These are phyloP conservation scores for Flagelloscypha sp. DNA, from an alignment of 768 basidiomycete species.

Conservation along the genomic window DNA sequence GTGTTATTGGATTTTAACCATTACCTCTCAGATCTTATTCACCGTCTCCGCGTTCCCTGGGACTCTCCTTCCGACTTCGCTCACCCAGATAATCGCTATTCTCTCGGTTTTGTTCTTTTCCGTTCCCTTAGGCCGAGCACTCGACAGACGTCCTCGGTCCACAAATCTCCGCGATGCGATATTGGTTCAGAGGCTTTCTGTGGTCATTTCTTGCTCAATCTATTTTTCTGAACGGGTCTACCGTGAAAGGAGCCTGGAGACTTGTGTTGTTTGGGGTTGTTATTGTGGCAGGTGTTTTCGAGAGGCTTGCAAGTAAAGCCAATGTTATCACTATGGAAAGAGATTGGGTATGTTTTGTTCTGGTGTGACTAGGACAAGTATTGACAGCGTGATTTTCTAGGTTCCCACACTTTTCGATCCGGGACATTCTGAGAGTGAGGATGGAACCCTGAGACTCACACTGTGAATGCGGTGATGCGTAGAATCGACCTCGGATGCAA, in stretches of 20 bases:
- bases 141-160: constrained; percentile 16
- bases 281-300: constrained; percentile 19
- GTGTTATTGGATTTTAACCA: no score
- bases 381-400: constrained; percentile 2
- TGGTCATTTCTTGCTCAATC: constrained; percentile 14
- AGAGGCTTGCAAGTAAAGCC: constrained; percentile 19
- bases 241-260: not conserved
- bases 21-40: no score
- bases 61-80: constrained; percentile 18
- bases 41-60: constrained; percentile 16
- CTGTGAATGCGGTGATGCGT: constrained; percentile 20
- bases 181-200: constrained; percentile 14
- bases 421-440: no score
- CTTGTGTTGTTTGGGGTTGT: not conserved
- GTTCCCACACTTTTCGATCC: not conserved
- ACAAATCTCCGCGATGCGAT: constrained; percentile 16
- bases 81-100: constrained; percentile 19
- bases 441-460: not conserved
- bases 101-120: constrained; percentile 15
- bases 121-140: constrained; percentile 15
- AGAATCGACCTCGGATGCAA: constrained; percentile 24
- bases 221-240: constrained; percentile 7
- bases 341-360: constrained; percentile 19
- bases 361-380: not conserved
- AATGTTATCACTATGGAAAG: constrained; percentile 20